Evolutionary conservation across 257 asterid genomes (phyloP), one percentile per base, ranked within the genome.

Genomic region (Solanum chiquidenum): DNA sequence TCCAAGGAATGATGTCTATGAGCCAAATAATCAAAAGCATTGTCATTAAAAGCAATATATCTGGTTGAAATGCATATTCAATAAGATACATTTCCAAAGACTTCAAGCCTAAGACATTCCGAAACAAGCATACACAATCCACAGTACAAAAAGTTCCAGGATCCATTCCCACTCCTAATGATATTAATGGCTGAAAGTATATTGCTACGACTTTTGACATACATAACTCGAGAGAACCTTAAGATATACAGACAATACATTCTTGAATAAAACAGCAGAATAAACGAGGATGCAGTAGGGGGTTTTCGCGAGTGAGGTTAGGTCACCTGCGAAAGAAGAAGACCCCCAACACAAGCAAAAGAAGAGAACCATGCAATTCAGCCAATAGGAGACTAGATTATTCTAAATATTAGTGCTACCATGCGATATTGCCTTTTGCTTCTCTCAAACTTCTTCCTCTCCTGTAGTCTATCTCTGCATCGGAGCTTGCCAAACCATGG

Each of bases 381-480:
- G 91, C 91, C 86, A 83, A 87, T 87, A 33, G 74, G 55, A 58
- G 66, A 42, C 84, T 25, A 77, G 27, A 80, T 27, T 44, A 80
- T 34, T 76, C 89, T 44, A 55, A 84, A 11, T 23, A 55, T 87
- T 90, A 88, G 87, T 87, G 86, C 75, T 89, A 91, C 91, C 93
- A 87, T 87, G 91, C 87, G 11, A 86, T 89, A 69, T 90, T 88
- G 86, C 92, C 91, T 92, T 89, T 91, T 33, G 94, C 91, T 92
- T 96, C 98, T 87, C 98, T 92, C 92, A 94, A 89, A 92, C 99
- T 96, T 52, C 95, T 90, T 34, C 96, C 98, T 93, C 99, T 93
- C 87, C 97, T 91, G 90, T 94, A 96, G 90, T 97, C 99, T 12
- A 97, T 88, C 91, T 96, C 99, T 83, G 99, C 98, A 90, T 97